These are phyloP conservation scores for Alternaria consortialis DNA, from an alignment of 2,329 filamentous ascomycete genomes.

Conservation along the genomic window DNA sequence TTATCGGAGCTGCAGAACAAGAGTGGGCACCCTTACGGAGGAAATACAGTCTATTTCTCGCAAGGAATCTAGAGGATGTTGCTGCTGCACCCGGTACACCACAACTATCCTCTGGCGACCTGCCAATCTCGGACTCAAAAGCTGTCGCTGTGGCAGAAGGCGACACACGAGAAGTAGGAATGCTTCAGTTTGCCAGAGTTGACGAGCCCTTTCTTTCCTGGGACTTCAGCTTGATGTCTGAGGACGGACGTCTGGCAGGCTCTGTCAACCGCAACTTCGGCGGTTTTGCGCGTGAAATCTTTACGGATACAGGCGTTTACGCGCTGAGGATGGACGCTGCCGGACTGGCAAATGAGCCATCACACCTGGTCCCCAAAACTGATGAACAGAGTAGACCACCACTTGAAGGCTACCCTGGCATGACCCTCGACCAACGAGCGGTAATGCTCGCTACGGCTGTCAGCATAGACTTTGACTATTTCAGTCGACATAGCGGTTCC, in stretches of 20 bases:
- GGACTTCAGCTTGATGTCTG: constrained; percentile 68
- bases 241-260: constrained; percentile 62
- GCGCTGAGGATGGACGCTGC: constrained; percentile 71
- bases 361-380: constrained; percentile 52
- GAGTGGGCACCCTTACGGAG: constrained; percentile 69
- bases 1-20: constrained; percentile 70
- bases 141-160: constrained; percentile 55
- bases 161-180: constrained; percentile 54
- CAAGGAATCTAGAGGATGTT: constrained; percentile 56
- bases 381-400: constrained; percentile 32
- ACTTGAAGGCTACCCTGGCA: constrained; percentile 53
- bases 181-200: constrained; percentile 69
- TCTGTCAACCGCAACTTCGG: constrained; percentile 71
- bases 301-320: constrained; percentile 73
- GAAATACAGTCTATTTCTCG: constrained; percentile 72
- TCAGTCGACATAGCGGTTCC: constrained; percentile 66
- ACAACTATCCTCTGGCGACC: constrained; percentile 54
- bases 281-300: constrained; percentile 70
- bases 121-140: constrained; percentile 60
- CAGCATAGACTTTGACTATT: constrained; percentile 73
- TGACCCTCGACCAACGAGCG: constrained; percentile 72
- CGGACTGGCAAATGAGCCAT: constrained; percentile 50
- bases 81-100: constrained; percentile 49
- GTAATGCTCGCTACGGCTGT: constrained; percentile 73
- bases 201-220: constrained; percentile 71